These are phyloP conservation scores for Stagonosporopsis tanaceti DNA, from an alignment of 2,329 filamentous ascomycete species.

Conservation along the genomic window DNA sequence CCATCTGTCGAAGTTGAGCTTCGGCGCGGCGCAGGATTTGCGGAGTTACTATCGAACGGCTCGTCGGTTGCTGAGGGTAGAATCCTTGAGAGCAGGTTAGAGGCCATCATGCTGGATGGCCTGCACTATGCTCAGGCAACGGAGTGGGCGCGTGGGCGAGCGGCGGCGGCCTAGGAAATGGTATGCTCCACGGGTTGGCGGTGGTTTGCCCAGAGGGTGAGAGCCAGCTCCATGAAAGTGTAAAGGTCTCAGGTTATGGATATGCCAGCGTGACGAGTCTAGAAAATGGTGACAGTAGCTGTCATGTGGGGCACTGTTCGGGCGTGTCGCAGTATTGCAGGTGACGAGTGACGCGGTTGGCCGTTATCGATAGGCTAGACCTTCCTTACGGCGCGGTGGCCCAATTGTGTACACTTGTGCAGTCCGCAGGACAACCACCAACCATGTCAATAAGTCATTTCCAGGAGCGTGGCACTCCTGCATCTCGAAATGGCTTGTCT, in stretches of 20 bases:
- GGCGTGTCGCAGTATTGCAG: constrained; percentile 24
- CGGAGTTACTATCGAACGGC: constrained; percentile 54
- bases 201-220: constrained; percentile 26
- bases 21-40: constrained; percentile 30
- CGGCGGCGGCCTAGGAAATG: constrained; percentile 20
- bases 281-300: constrained; percentile 26
- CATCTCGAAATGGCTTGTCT: constrained; percentile 39
- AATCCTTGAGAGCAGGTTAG: constrained; percentile 62
- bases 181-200: constrained; percentile 28
- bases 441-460: constrained; percentile 45
- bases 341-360: constrained; percentile 27
- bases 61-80: constrained; percentile 59
- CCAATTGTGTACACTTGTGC: constrained; percentile 25
- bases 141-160: constrained; percentile 39
- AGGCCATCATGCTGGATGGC: constrained; percentile 57
- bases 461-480: constrained; percentile 39
- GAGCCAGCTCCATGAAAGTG: constrained; percentile 35
- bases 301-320: constrained; percentile 31
- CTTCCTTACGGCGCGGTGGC: constrained; percentile 21
- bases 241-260: constrained; percentile 23
- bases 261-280: constrained; percentile 30
- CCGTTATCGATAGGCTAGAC: constrained; percentile 40
- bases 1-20: constrained; percentile 47
- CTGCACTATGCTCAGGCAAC: constrained; percentile 32
- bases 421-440: constrained; percentile 8